phyloP scores from a whole-genome alignment of 257 asterid species.

The Solanum chaucha region DNA sequence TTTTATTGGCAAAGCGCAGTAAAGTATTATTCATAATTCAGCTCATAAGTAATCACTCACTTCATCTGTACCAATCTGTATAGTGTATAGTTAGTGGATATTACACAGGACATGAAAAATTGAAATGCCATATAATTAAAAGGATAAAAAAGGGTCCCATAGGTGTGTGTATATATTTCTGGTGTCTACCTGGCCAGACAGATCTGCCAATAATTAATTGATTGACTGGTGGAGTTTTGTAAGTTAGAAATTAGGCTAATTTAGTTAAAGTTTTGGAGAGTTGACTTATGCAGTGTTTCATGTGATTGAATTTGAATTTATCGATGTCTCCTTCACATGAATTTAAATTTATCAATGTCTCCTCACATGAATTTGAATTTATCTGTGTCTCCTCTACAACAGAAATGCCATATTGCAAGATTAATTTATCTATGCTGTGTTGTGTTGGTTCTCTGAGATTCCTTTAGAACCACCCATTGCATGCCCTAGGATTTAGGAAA shows the following conservation, averaged over 20 bases:
- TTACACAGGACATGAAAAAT: neutral
- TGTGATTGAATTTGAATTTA: neutral
- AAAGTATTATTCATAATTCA: neutral
- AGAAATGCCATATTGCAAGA: neutral
- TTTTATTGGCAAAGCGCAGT: neutral
- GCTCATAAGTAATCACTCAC: neutral
- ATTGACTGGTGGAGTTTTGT: neutral
- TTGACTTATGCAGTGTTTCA: neutral
- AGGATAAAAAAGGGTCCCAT: neutral
- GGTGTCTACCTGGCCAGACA: neutral
- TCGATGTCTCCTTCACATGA: neutral
- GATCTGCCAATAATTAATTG: neutral
- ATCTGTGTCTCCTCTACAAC: neutral
- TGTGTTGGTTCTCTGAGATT: neutral
- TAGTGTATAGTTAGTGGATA: neutral
- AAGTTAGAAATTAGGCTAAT: neutral
- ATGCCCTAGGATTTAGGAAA: neutral
- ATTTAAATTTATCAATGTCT: neutral
- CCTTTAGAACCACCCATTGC: neutral
- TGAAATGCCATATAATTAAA: neutral
- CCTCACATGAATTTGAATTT: neutral
- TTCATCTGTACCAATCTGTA: neutral
- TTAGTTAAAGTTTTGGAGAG: neutral
- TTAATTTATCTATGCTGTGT: neutral
- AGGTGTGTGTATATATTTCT: neutral